These are phyloP conservation scores for Agaricus bisporus DNA, from an alignment of 768 basidiomycete genomes.

Conservation along the genomic window DNA sequence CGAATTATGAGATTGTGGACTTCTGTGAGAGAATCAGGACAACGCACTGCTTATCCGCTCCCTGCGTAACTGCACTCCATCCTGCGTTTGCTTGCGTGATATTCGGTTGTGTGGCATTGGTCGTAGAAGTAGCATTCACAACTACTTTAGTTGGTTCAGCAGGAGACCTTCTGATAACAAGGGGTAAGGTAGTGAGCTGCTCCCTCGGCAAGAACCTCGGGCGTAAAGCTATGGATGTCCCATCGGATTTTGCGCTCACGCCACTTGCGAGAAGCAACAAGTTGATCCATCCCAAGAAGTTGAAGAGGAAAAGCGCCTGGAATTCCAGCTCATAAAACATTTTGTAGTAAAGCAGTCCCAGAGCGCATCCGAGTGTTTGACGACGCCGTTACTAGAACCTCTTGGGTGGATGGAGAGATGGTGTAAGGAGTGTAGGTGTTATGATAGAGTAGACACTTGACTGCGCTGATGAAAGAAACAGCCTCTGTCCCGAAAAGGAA, in stretches of 20 bases:
- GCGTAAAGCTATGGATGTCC: background rate
- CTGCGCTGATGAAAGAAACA: no score
- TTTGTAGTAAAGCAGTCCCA: background rate
- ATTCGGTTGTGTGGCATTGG: background rate
- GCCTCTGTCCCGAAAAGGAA: no score
- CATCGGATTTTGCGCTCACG: background rate
- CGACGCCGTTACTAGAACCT: background rate
- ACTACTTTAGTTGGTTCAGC: background rate
- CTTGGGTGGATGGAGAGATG: no score
- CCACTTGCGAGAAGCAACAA: background rate
- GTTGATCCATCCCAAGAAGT: background rate
- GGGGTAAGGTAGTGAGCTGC: constrained; percentile 1
- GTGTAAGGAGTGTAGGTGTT: background rate
- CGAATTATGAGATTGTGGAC: no score
- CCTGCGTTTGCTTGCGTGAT: constrained; percentile 26
- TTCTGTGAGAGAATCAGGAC: background rate
- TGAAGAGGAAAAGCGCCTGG: background rate
- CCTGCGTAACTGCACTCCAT: constrained; percentile 37
- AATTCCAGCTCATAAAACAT: background rate
- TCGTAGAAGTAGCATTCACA: background rate
- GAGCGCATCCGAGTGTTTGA: constrained; percentile 2
- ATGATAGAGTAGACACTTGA: background rate
- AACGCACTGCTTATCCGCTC: constrained; percentile 41
- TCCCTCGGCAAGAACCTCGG: constrained; percentile 6
- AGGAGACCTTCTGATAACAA: background rate